A percentile compares a stretch with the other conserved stretches of the same genome.
Evolutionary conservation across 176 grass and related monocot genomes (phyloP).

Genomic region (Metroxylon sagu): DNA sequence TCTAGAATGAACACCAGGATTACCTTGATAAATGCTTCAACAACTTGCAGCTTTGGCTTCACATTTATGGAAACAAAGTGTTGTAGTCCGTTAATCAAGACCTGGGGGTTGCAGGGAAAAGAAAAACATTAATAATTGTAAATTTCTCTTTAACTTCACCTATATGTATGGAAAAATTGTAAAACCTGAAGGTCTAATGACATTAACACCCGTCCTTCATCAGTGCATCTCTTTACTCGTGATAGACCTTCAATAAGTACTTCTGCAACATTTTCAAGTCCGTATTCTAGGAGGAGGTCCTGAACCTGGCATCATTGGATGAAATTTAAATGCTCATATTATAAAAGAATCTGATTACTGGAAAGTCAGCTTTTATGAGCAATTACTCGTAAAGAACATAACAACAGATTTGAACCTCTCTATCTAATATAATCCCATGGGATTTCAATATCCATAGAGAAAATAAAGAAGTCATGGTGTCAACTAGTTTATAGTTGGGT

Average conservation of each 20-base stretch:
- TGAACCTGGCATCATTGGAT: slow-evolving; percentile 49
- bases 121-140: too few relatives aligned
- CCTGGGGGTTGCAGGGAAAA: slow-evolving; percentile 33
- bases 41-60: slow-evolving; percentile 82
- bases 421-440: too few relatives aligned
- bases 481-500: too few relatives aligned
- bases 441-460: too few relatives aligned
- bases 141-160: too few relatives aligned
- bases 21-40: slow-evolving; percentile 94
- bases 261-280: slow-evolving; percentile 74
- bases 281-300: slow-evolving; percentile 71
- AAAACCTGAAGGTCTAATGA: slow-evolving; percentile 95
- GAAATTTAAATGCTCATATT: neutral
- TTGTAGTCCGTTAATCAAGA: slow-evolving; percentile 85
- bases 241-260: slow-evolving; percentile 90
- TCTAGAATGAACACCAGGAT: neutral
- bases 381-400: too few relatives aligned
- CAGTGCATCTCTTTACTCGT: slow-evolving; percentile 88
- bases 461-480: too few relatives aligned
- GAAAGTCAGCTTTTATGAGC: too few relatives aligned
- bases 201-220: slow-evolving; percentile 96
- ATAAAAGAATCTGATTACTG: neutral
- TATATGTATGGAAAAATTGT: too few relatives aligned
- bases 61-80: slow-evolving; percentile 85
- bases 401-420: too few relatives aligned